A percentile compares a stretch with the other conserved stretches of the same genome.
phyloP scores from a whole-genome alignment of 129 eudicot genomes.

The Erigeron canadensis region DNA sequence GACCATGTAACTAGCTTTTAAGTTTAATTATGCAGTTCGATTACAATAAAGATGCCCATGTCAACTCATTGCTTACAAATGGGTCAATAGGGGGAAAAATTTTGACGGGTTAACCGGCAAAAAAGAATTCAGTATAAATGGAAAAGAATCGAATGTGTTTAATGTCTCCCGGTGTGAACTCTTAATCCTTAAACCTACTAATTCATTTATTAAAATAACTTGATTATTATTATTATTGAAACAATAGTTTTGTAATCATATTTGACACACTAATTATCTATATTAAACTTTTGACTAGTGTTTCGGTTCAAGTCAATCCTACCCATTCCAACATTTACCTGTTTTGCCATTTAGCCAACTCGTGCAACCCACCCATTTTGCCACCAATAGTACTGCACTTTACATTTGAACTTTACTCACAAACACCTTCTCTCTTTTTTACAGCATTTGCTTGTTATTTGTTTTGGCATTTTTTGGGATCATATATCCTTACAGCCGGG shows the following conservation, averaged over 20 bases:
- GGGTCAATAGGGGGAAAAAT: neutral
- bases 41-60: neutral
- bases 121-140: neutral
- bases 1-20: constrained; percentile 51
- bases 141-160: neutral
- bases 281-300: neutral
- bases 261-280: neutral
- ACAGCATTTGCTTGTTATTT: constrained; percentile 58
- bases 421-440: constrained; percentile 14
- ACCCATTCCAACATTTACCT: neutral
- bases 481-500: constrained; percentile 67
- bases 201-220: neutral
- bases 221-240: neutral
- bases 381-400: neutral
- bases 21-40: neutral
- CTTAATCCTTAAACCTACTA: neutral
- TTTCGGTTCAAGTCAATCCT: neutral
- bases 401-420: neutral
- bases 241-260: neutral
- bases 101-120: neutral
- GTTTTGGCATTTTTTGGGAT: constrained; percentile 55
- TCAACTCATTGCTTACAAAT: neutral
- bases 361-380: neutral
- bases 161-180: neutral
- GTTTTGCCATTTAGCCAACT: neutral